Conservation (phyloP, 1,284 basidiomycete genomes). For the Cutaneotrichosporon daszewskae region DNA sequence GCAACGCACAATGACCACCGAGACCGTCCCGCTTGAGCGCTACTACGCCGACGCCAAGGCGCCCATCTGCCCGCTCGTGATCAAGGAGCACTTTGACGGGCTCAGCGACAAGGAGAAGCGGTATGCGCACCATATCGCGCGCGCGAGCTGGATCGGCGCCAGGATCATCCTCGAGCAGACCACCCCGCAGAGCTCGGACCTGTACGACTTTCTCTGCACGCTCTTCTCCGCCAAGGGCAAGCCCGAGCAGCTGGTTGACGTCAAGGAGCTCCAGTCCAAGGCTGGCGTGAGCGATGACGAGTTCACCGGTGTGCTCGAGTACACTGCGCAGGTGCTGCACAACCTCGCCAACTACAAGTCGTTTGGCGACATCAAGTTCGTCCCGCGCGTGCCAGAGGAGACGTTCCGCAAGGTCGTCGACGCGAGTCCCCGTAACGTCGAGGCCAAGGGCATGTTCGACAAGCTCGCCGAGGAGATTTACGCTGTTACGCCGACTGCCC, state of each 20-base stretch:
- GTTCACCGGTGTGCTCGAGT: constrained; percentile 11
- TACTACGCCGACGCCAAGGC: constrained; percentile 19
- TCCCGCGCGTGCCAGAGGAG: constrained; percentile 9
- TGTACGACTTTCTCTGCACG: constrained; percentile 13
- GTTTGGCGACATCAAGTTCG: constrained; percentile 19
- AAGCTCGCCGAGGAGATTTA: constrained; percentile 15
- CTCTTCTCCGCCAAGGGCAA: constrained; percentile 5
- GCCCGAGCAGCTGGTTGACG: constrained; percentile 10
- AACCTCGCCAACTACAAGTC: constrained; percentile 20
- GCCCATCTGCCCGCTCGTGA: constrained; percentile 18
- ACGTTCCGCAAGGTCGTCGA: constrained; percentile 11
- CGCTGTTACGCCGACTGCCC: constrained; percentile 4
- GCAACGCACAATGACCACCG: too few relatives aligned
- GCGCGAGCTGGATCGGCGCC: constrained; percentile 15
- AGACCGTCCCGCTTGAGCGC: too few relatives aligned
- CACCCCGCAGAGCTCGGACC: constrained; percentile 10
- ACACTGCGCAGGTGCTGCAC: constrained; percentile 13
- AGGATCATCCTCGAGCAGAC: constrained; percentile 18
- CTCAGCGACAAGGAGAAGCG: constrained; percentile 13
- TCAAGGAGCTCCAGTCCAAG: constrained; percentile 2
- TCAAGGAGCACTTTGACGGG: constrained; percentile 16
- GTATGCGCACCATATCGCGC: constrained; percentile 16
- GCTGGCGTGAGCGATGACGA: constrained; percentile 9
- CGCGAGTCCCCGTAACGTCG: constrained; percentile 2
- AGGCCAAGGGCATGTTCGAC: constrained; percentile 10